Percentiles rank a stretch among this genome's conserved stretches.
Evolutionary conservation across 164 flowering plant genomes (phyloP).

Genomic region (Taxillus chinensis): DNA sequence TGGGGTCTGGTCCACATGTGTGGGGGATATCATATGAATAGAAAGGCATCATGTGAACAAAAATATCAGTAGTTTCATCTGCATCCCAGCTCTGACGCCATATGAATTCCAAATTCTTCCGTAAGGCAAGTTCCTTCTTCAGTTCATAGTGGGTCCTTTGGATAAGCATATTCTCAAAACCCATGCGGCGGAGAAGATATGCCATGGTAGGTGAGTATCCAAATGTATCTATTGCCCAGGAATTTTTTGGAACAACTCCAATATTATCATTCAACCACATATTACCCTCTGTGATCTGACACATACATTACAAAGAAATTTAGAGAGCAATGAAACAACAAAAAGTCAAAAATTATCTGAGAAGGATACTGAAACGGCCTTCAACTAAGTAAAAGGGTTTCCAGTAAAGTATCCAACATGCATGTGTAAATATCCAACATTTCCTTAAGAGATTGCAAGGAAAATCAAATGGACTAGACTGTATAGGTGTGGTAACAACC

Average conservation of each 20-base stretch:
- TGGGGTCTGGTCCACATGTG: constrained; percentile 99
- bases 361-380: too few species aligned
- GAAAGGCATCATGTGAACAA: constrained; percentile 99
- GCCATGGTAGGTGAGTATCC: constrained; percentile 99
- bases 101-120: constrained; percentile 76
- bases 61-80: constrained; percentile 86
- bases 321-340: neutral
- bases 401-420: too few species aligned
- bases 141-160: constrained; percentile 97
- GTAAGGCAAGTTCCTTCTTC: constrained; percentile 81
- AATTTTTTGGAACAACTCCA: constrained; percentile 88
- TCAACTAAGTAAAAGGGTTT: too few species aligned
- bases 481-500: too few species aligned
- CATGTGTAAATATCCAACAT: too few species aligned
- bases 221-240: constrained; percentile 99
- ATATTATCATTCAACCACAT: constrained; percentile 90
- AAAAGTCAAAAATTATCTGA: neutral
- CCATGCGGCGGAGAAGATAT: constrained; percentile 97
- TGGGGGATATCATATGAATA: constrained; percentile 97
- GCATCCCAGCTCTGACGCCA: constrained; percentile 99
- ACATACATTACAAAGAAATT: constrained; percentile 5
- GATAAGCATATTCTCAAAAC: constrained; percentile 96
- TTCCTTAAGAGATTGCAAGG: too few species aligned
- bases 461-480: too few species aligned
- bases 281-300: constrained; percentile 95